phyloP scores from a whole-genome alignment of 2,329 filamentous ascomycete species.

The Lasiodiplodia theobromae region DNA sequence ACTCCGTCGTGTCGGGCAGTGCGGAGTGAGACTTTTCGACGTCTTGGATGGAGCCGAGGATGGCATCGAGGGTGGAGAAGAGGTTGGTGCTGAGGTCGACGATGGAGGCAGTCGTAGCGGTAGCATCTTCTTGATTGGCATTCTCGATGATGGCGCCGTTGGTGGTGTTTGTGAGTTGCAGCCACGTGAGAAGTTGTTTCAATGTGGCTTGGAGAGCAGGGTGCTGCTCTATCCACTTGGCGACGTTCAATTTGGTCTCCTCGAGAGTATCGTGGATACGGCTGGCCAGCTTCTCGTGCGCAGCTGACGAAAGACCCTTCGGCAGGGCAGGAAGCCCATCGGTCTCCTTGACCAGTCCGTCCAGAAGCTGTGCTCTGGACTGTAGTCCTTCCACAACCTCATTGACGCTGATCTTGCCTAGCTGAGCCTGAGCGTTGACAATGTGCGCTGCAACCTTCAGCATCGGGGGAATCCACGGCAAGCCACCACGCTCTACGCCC shows the following conservation, averaged over 20 bases:
- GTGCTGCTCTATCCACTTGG: neutral
- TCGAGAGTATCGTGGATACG: constrained; percentile 7
- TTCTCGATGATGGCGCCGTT: neutral
- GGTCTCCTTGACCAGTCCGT: constrained; percentile 10
- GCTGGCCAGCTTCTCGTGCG: neutral
- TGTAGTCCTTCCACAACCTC: constrained; percentile 23
- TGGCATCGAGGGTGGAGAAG: constrained; percentile 72
- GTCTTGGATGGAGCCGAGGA: constrained; percentile 81
- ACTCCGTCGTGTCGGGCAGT: constrained; percentile 66
- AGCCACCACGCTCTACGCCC: neutral
- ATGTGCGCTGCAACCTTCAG: constrained; percentile 68
- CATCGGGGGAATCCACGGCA: constrained; percentile 73
- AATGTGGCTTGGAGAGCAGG: constrained; percentile 5
- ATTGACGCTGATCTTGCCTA: constrained; percentile 56
- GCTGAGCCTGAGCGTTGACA: constrained; percentile 70
- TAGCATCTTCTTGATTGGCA: neutral
- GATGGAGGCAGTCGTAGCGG: constrained; percentile 15
- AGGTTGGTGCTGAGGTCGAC: constrained; percentile 64
- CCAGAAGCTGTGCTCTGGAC: neutral
- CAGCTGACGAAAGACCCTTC: constrained; percentile 6
- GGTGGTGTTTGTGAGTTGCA: neutral
- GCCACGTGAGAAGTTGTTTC: constrained; percentile 12
- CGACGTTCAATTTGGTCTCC: neutral
- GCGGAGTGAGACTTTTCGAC: constrained; percentile 64
- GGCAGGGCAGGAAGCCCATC: constrained; percentile 11